Evolutionary conservation across 306 rosid species (phyloP).

Genomic region (Trifolium subterraneum): DNA sequence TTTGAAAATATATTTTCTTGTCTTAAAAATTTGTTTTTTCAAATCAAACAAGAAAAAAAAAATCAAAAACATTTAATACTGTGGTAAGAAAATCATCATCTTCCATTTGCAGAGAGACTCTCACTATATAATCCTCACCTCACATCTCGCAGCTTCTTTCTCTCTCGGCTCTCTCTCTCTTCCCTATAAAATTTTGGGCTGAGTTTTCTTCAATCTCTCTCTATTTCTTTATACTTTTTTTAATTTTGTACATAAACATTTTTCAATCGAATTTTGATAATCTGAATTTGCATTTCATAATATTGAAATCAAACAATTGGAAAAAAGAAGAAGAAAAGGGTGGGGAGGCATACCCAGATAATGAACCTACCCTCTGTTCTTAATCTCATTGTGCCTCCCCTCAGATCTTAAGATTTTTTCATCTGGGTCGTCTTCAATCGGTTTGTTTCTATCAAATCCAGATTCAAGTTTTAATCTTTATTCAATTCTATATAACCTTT

Average conservation of each 20-base stretch:
- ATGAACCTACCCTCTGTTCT: conserved; percentile 75
- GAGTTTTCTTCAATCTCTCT: conserved; percentile 52
- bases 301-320: conserved; percentile 64
- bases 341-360: conserved; percentile 74
- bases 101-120: conserved; percentile 55
- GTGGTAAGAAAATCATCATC: conserved; percentile 44
- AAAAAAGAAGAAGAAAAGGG: conserved; percentile 57
- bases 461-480: conserved; percentile 66
- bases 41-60: not conserved
- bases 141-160: conserved; percentile 56
- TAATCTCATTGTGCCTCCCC: conserved; percentile 84
- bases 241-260: conserved; percentile 42
- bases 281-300: conserved; percentile 79
- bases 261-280: conserved; percentile 68
- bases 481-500: conserved; percentile 39
- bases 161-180: conserved; percentile 54
- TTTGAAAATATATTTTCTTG: not conserved
- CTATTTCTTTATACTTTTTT: conserved; percentile 47
- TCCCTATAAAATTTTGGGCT: conserved; percentile 42
- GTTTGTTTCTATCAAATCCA: conserved; percentile 63
- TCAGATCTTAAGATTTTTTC: conserved; percentile 85
- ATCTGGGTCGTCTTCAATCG: conserved; percentile 76
- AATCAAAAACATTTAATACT: not conserved
- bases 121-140: conserved; percentile 68
- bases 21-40: not conserved